These are phyloP conservation scores for Apophysomyces ossiformis DNA, from an alignment of 371 early-diverging fungal genomes.

Conservation along the genomic window DNA sequence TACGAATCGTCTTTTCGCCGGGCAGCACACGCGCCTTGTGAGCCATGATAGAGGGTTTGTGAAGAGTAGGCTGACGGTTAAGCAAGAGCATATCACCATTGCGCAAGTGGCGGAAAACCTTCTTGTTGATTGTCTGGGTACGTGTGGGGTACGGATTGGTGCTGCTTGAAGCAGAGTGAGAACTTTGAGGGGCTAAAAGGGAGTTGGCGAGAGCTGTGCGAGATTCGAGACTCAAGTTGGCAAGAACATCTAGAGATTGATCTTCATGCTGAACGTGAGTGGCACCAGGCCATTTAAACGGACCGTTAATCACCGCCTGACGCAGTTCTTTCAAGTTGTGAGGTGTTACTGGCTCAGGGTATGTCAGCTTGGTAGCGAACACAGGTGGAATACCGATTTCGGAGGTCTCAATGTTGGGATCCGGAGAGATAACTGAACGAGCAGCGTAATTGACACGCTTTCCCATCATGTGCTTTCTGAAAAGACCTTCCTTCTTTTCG, in stretches of 20 bases:
- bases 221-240: constrained; percentile 80
- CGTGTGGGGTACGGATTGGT: constrained; percentile 63
- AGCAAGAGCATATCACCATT: constrained; percentile 98
- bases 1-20: constrained; percentile 98
- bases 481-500: constrained; percentile 99
- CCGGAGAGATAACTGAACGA: constrained; percentile 99
- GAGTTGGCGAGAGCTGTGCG: constrained; percentile 97
- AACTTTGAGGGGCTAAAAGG: constrained; percentile 85
- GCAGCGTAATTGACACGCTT: constrained; percentile 99
- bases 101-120: constrained; percentile 96
- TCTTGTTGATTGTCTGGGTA: constrained; percentile 84
- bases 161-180: constrained; percentile 48
- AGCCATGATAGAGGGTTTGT: constrained; percentile 99
- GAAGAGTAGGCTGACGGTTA: constrained; percentile 99
- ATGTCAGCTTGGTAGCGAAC: constrained; percentile 97
- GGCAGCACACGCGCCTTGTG: constrained; percentile 97
- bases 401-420: constrained; percentile 97
- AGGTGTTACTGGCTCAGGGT: constrained; percentile 98
- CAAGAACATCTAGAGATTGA: constrained; percentile 85
- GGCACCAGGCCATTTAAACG: constrained; percentile 99
- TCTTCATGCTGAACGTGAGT: constrained; percentile 93
- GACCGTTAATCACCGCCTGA: constrained; percentile 97
- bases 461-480: constrained; percentile 99
- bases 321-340: constrained; percentile 94
- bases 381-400: constrained; percentile 99